These are phyloP conservation scores for Glebionis coronaria DNA, from an alignment of 129 eudicot genomes.

Conservation along the genomic window DNA sequence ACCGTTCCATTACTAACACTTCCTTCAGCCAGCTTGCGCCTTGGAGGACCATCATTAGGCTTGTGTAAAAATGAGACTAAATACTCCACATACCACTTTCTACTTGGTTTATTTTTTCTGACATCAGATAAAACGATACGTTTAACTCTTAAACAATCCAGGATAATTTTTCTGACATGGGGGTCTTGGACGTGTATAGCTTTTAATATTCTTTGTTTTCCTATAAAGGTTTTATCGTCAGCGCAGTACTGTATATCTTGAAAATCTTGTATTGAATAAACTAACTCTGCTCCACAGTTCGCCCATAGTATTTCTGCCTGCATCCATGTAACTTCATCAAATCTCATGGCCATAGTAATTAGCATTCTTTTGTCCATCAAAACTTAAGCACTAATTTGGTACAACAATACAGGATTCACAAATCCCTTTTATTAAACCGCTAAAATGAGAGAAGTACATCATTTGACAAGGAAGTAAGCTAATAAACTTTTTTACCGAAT, in stretches of 20 bases:
- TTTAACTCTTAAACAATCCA: slow-evolving; percentile 54
- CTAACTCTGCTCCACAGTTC: slow-evolving; percentile 61
- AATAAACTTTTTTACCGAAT: background rate
- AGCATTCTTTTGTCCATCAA: background rate
- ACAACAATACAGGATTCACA: background rate
- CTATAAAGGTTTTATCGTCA: slow-evolving; percentile 14
- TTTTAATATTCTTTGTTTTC: slow-evolving; percentile 25
- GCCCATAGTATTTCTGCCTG: slow-evolving; percentile 66
- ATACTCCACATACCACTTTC: slow-evolving; percentile 45
- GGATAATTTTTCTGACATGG: slow-evolving; percentile 41
- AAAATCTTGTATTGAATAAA: slow-evolving; percentile 43
- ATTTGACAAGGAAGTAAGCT: slow-evolving; percentile 9
- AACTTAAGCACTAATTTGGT: background rate
- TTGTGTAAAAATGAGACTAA: slow-evolving; percentile 27
- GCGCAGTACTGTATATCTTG: slow-evolving; percentile 37
- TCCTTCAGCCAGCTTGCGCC: slow-evolving; percentile 53
- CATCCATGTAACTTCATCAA: slow-evolving; percentile 31
- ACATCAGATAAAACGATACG: slow-evolving; percentile 34
- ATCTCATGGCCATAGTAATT: background rate
- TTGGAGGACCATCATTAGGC: slow-evolving; percentile 21
- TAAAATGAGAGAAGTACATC: background rate
- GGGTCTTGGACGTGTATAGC: slow-evolving; percentile 39
- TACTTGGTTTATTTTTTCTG: slow-evolving; percentile 45
- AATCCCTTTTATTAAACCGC: too few relatives aligned
- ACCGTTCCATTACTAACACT: slow-evolving; percentile 37